Base-by-base conservation (phyloP, 2,329 filamentous ascomycete species). In the Clarireedia hainanense region DNA sequence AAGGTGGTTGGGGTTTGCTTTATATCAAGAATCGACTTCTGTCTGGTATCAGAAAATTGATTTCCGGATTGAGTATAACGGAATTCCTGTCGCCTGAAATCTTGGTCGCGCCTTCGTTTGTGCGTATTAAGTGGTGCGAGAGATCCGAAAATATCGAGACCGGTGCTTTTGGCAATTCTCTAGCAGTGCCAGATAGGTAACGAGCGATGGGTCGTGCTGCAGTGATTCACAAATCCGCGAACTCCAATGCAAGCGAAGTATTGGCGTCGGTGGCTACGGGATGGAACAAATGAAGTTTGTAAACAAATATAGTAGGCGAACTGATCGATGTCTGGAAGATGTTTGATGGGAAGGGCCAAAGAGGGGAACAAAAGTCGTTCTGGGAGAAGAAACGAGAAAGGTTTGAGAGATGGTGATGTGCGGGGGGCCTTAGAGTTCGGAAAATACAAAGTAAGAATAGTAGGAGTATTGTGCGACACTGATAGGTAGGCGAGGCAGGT, bases 1-100 rank as follows among this genome's bases (percentile, higher is more conserved):
- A 49, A 24, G 52, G 52, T 55, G 52, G 52, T 50, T 55, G 52
- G 20, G 36, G 14, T 14, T 34, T 36, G 14, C 52, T 43, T 55
- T 55, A 43, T 55, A 50, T 55, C 26, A 50, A 10, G 15, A 42
- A 23, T 36, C 10, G 26, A 54, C 30, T n/a, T 27, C 24, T 46
- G 52, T 43, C 36, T 55, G 45, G 49, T 47, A 26, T 26, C n/a
- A 34, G 27, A 36, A 24, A 43, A 23, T 6, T 15, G 15, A 17
- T 50, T 36, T 55, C 45, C 27, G 36, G 37, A 55, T 50, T 17
- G 49, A 50, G 46, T 34, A 27, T 43, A 42, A 50, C 12, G 30
- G n/a, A 37, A 43, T 43, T 14, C 39, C 34, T 17, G 10, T 26
- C 36, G 24, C 34, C 26, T 54, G 43, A 49, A 27, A 26, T 14